Percentiles rank a stretch among this genome's conserved stretches.
Conservation (phyloP, 2,329 filamentous ascomycete species). For the Pseudogymnoascus sp. region DNA sequence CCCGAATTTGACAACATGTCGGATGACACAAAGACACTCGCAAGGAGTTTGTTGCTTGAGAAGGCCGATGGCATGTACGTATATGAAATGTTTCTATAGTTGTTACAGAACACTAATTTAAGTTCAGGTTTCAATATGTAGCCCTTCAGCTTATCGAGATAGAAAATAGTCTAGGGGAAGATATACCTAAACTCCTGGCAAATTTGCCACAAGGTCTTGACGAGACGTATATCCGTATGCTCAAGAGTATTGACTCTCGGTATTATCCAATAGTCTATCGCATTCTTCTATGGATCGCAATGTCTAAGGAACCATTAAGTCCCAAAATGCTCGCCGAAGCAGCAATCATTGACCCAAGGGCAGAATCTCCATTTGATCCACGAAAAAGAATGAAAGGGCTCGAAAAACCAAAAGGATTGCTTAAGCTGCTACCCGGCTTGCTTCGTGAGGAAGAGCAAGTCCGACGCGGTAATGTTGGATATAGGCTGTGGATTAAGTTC, state of each 20-base stretch:
- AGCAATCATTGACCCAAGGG: background rate
- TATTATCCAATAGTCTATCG: background rate
- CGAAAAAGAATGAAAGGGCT: background rate
- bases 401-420: background rate
- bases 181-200: background rate
- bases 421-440: background rate
- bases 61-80: constrained; percentile 13
- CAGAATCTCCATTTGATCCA: background rate
- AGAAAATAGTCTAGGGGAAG: background rate
- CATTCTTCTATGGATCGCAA: background rate
- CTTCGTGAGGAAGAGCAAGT: background rate
- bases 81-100: background rate
- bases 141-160: background rate
- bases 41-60: background rate
- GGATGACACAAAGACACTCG: background rate
- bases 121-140: background rate
- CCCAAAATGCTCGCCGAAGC: background rate
- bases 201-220: background rate
- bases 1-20: background rate
- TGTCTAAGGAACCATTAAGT: background rate
- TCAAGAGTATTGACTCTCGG: background rate
- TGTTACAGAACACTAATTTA: background rate
- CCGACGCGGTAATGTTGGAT: background rate
- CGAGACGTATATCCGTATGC: background rate
- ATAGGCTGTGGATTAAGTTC: background rate